Percentiles rank a stretch among this genome's conserved stretches.
These are phyloP conservation scores for Calonectria crousiana DNA, from an alignment of 2,329 filamentous ascomycete genomes.

Conservation along the genomic window DNA sequence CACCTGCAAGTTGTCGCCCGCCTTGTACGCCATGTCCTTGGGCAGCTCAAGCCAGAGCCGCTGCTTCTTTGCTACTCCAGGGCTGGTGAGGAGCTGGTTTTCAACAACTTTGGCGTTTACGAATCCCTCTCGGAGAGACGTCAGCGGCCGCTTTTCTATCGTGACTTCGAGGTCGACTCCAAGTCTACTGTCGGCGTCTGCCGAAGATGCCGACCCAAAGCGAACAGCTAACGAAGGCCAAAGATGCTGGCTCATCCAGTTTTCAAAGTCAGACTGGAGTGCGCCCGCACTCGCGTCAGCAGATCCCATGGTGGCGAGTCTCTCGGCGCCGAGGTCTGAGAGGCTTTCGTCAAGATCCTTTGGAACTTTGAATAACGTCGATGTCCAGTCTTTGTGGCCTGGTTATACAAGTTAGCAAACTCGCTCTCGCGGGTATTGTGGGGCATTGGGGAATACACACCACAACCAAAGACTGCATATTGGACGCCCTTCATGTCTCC, in stretches of 20 bases:
- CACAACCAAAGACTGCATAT: background rate
- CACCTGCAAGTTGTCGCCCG: background rate
- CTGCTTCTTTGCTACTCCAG: background rate
- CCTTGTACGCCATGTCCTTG: background rate
- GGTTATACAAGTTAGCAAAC: background rate
- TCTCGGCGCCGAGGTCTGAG: background rate
- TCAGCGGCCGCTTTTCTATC: background rate
- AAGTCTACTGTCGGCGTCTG: background rate
- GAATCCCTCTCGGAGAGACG: background rate
- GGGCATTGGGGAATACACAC: background rate
- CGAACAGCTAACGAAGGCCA: background rate
- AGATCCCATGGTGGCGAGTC: background rate
- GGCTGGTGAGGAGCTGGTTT: background rate
- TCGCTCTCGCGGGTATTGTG: rapidly evolving
- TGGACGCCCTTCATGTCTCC: background rate
- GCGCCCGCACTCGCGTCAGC: background rate
- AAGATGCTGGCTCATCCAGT: background rate
- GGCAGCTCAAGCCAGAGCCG: background rate
- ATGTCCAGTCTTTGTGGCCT: conserved; percentile 1
- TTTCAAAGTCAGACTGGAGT: background rate
- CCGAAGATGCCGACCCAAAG: background rate
- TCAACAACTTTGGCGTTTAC: background rate
- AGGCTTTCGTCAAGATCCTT: background rate
- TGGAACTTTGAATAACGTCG: background rate
- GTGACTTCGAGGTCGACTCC: background rate